phyloP scores from a whole-genome alignment of 495 filamentous ascomycete species.

The Cenococcum geophilum region DNA sequence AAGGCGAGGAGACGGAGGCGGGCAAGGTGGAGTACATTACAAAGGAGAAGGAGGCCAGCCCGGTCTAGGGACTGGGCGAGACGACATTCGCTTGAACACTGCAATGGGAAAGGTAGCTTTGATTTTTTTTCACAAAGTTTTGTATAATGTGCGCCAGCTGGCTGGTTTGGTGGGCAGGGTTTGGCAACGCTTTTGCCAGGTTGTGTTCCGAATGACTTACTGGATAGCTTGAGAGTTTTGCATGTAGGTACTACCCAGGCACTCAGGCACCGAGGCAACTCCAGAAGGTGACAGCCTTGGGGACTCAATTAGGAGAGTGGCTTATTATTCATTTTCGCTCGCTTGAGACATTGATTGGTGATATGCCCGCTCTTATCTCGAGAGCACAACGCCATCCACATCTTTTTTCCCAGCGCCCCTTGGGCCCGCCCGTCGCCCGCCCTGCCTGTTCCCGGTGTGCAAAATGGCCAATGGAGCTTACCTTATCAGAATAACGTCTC shows the following conservation, averaged over 20 bases:
- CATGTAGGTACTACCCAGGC: background rate
- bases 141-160: background rate
- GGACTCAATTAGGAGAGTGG: constrained; percentile 1
- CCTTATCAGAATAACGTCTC: background rate
- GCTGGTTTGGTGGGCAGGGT: background rate
- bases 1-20: constrained; percentile 20
- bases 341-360: background rate
- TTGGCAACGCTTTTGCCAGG: background rate
- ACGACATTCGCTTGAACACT: background rate
- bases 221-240: background rate
- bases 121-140: background rate
- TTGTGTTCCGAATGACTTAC: background rate
- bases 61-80: background rate
- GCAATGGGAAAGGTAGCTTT: background rate
- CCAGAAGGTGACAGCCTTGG: background rate
- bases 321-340: background rate
- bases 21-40: constrained; percentile 3
- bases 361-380: background rate
- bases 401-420: background rate
- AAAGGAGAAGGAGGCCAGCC: constrained; percentile 13
- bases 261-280: too few relatives aligned
- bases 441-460: background rate
- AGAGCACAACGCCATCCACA: background rate
- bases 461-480: background rate
- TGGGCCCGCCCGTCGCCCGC: background rate